Base-by-base conservation (phyloP, 352 stramenopile genomes). In the Globisporangium paddicum region DNA sequence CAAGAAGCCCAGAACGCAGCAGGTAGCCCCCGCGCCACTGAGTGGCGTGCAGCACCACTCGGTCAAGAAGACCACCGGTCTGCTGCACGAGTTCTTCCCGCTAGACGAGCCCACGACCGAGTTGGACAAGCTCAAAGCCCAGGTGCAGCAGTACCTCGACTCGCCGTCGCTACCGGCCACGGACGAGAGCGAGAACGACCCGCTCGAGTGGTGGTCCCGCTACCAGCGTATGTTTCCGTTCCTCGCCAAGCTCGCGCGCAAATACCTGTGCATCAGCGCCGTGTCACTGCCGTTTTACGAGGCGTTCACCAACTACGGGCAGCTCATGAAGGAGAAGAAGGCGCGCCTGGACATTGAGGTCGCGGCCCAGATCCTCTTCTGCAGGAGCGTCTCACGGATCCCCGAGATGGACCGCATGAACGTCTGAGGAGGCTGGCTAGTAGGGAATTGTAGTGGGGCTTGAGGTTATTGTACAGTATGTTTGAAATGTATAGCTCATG, bases 371-470 rank as follows among this genome's bases (percentile, higher is more conserved):
- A 83, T 90, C 40, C 67, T 93, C 21, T 93, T 93, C 56, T 89
- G 82, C 56, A 77, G 81, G 40, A 90, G 80, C 40, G 83, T 89
- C 3, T 90, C 76, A 37, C 64, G 80, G 8, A 90, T 93, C 38
- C 79, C 81, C 13, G 84, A 93, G 64, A 93, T 93, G 80, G 80
- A 93, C 38, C 82, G 82, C 37, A 89, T 93, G 60, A 87, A 87
- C 53, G 80, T 86, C 37, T 79, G 40, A 46, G 40, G 28, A n/a
- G n/a, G n/a, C n/a, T n/a, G n/a, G n/a, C n/a, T n/a, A n/a, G n/a
- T n/a, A n/a, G n/a, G n/a, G n/a, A n/a, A n/a, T n/a, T n/a, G n/a
- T n/a, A n/a, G n/a, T n/a, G n/a, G n/a, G n/a, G n/a, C n/a, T n/a
- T n/a, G n/a, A n/a, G n/a, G n/a, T n/a, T n/a, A n/a, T n/a, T n/a